Base-by-base conservation (phyloP, 2,329 filamentous ascomycete species). In the Stachybotrys echinatus region DNA sequence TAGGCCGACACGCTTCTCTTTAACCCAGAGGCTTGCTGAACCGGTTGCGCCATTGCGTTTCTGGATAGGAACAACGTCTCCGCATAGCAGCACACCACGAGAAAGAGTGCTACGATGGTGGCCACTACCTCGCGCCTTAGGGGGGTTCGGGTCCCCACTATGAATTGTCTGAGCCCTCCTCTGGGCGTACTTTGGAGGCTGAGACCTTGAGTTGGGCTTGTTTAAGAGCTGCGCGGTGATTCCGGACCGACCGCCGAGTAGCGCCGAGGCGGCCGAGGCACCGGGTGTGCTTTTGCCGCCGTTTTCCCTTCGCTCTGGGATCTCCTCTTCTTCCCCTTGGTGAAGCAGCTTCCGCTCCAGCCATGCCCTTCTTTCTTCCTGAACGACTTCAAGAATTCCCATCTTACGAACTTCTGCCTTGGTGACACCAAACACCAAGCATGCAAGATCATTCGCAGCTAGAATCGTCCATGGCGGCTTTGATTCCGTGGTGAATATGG, bases 361-460 rank as follows among this genome's bases (percentile, higher is more conserved):
- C 94, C 94, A 99, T 23, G 85, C 82, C 57, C 92, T 79, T 51
- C 91, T 81, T 67, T 96, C 92, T 66, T 92, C 84, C 67, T 92
- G 88, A 18, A 99, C 91, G 23, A 99, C 90, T 65, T 97, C 92
- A 51, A 99, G 71, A 50, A 99, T 97, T 45, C 94, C 92, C 75
- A 97, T 84, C 64, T 91, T 96, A 49, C 91, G 84, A 21, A 99
- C 89, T 68, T 99, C 94, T 5, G 89, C 89, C 63, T 90, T 89
- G n/a, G 92, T 96, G 10, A 99, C 90, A n/a, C 94, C 94, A 71
- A 97, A 99, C n/a, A 97, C 87, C 42, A 99, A 76, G 68, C 94
- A 99, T 18, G 94, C 94, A 45, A 99, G 76, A 65, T 99, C 94
- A 64, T 99, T 99, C 46, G 94, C 94, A 3, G 94, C 89, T 48